Percentiles rank a stretch among this genome's conserved stretches.
Evolutionary conservation across 1,284 basidiomycete species (phyloP).

Genomic region (Peniophora sp.): DNA sequence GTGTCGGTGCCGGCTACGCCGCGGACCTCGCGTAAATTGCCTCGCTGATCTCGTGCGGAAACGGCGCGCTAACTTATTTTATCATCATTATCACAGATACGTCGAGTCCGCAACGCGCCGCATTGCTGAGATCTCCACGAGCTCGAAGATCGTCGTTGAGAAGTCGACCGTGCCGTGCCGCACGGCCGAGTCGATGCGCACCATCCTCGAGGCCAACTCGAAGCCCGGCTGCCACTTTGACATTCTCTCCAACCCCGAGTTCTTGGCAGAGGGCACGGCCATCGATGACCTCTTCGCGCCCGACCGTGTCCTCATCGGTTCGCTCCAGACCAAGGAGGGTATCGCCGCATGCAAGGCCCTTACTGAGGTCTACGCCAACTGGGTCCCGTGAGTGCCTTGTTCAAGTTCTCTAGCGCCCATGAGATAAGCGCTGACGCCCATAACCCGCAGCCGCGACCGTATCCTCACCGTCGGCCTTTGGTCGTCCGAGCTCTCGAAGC

Average conservation of each 20-base stretch:
- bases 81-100: constrained; percentile 51
- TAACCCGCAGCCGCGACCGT: constrained; percentile 47
- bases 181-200: constrained; percentile 98
- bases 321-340: constrained; percentile 84
- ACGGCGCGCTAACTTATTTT: neutral
- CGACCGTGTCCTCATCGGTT: constrained; percentile 96
- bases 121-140: constrained; percentile 86
- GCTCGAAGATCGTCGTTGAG: constrained; percentile 97
- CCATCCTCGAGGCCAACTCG: constrained; percentile 97
- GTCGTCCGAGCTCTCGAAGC: constrained; percentile 97
- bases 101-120: constrained; percentile 94
- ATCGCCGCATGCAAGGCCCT: constrained; percentile 75
- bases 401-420: neutral
- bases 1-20: constrained; percentile 95
- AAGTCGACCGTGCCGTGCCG: constrained; percentile 99
- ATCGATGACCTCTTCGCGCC: constrained; percentile 84
- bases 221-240: constrained; percentile 89
- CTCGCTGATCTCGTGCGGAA: constrained; percentile 2
- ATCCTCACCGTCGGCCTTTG: constrained; percentile 96
- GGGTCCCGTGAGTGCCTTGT: constrained; percentile 74
- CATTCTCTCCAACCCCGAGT: constrained; percentile 99
- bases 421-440: constrained; percentile 4
- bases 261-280: constrained; percentile 97
- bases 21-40: constrained; percentile 85
- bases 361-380: constrained; percentile 84